phyloP scores from a whole-genome alignment of 352 stramenopile species.

The Globisporangium barbulae region DNA sequence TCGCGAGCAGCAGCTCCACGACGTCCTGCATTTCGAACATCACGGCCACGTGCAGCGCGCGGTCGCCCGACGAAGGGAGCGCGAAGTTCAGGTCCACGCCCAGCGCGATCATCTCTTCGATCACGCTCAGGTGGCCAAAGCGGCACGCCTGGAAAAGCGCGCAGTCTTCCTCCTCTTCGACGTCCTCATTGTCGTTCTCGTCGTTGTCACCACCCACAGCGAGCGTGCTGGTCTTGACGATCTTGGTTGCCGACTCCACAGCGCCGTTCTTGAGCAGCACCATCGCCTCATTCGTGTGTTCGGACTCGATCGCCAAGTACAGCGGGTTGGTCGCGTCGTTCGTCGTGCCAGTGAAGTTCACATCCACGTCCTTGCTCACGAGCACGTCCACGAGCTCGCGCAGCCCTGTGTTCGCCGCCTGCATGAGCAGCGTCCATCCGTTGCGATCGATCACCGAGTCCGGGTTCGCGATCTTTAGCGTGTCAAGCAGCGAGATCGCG shows the following conservation, averaged over 20 bases:
- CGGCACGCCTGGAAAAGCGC: slow-evolving; percentile 76
- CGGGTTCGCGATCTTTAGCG: slow-evolving; percentile 29
- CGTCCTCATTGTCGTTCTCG: slow-evolving; percentile 19
- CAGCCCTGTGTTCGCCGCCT: slow-evolving; percentile 75
- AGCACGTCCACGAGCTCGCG: slow-evolving; percentile 53
- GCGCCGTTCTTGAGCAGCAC: slow-evolving; percentile 69
- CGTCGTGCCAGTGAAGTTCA: slow-evolving; percentile 50
- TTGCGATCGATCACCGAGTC: slow-evolving; percentile 65
- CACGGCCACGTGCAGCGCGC: slow-evolving; percentile 71
- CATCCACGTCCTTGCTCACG: slow-evolving; percentile 45
- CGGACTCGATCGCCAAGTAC: slow-evolving; percentile 71
- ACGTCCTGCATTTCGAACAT: slow-evolving; percentile 86
- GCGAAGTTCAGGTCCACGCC: slow-evolving; percentile 71
- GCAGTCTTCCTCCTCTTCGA: slow-evolving; percentile 59
- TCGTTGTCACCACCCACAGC: slow-evolving; percentile 23
- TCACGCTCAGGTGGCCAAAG: slow-evolving; percentile 57
- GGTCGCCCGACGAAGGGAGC: slow-evolving; percentile 57
- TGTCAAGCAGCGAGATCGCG: slow-evolving; percentile 45
- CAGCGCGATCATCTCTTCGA: slow-evolving; percentile 75
- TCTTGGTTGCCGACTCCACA: slow-evolving; percentile 55
- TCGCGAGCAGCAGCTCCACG: slow-evolving; percentile 59
- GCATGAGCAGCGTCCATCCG: slow-evolving; percentile 85
- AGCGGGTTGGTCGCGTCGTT: slow-evolving; percentile 57
- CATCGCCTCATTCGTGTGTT: slow-evolving; percentile 69
- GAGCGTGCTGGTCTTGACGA: slow-evolving; percentile 45